These are phyloP conservation scores for Naganishia antarctica DNA, from an alignment of 768 basidiomycete species.

Conservation along the genomic window DNA sequence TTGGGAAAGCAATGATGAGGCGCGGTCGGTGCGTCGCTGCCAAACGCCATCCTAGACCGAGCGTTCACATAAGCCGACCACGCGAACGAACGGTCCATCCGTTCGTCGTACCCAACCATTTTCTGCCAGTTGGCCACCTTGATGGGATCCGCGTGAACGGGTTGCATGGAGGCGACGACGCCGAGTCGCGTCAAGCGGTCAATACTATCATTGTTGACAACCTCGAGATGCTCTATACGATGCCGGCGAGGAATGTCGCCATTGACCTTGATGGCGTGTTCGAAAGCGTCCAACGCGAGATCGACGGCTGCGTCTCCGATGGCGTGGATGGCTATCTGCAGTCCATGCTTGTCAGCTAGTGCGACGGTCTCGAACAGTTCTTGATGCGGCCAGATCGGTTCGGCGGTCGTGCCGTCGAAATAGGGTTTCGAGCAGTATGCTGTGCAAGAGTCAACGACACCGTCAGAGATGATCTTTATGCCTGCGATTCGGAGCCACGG, in stretches of 20 bases:
- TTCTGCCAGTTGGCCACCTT: slow-evolving; percentile 28
- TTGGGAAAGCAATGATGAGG: slow-evolving; percentile 31
- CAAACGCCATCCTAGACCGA: slow-evolving; percentile 27
- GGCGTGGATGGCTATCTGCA: slow-evolving; percentile 34
- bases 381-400: slow-evolving; percentile 31
- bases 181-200: slow-evolving; percentile 27
- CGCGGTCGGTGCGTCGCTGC: slow-evolving; percentile 31
- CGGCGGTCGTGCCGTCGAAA: slow-evolving; percentile 20
- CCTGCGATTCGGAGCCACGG: slow-evolving; percentile 30
- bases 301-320: slow-evolving; percentile 33
- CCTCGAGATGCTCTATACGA: slow-evolving; percentile 34
- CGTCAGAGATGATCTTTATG: slow-evolving; percentile 35
- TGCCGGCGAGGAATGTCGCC: slow-evolving; percentile 22
- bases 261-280: slow-evolving; percentile 25
- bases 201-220: slow-evolving; percentile 26
- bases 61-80: slow-evolving; percentile 29
- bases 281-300: slow-evolving; percentile 31
- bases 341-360: slow-evolving; percentile 26
- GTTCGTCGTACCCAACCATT: slow-evolving; percentile 29
- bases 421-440: slow-evolving; percentile 32
- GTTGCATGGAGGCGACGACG: slow-evolving; percentile 34
- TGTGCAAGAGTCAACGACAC: slow-evolving; percentile 32
- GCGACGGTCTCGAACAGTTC: slow-evolving; percentile 26
- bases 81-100: slow-evolving; percentile 31
- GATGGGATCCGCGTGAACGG: slow-evolving; percentile 32